phyloP scores from a whole-genome alignment of 2,329 filamentous ascomycete species.

The Xylaria hypoxylon region DNA sequence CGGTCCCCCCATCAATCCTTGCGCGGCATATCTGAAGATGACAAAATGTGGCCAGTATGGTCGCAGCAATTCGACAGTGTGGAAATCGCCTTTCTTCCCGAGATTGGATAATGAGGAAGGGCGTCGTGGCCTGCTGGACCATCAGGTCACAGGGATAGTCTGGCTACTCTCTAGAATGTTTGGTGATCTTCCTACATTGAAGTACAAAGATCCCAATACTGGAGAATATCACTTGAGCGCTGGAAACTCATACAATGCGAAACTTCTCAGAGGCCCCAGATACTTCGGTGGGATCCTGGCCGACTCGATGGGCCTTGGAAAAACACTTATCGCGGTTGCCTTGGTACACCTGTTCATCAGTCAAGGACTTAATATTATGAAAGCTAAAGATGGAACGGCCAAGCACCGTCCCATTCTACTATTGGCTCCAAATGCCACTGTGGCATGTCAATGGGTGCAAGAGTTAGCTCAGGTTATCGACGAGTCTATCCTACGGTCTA shows the following conservation, averaged over 20 bases:
- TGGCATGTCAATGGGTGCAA: conserved; percentile 46
- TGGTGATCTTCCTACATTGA: conserved; percentile 43
- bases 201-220: conserved; percentile 17
- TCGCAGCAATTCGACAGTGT: conserved; percentile 40
- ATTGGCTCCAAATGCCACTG: conserved; percentile 42
- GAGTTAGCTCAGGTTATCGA: conserved; percentile 41
- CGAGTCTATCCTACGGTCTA: conserved; percentile 6
- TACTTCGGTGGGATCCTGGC: conserved; percentile 48
- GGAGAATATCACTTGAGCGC: not conserved
- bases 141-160: conserved; percentile 48
- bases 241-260: conserved; percentile 25
- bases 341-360: conserved; percentile 41
- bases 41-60: conserved; percentile 44
- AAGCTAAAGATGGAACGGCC: conserved; percentile 11
- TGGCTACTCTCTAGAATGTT: conserved; percentile 48
- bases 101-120: conserved; percentile 39
- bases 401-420: conserved; percentile 45
- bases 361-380: conserved; percentile 39
- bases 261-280: conserved; percentile 39
- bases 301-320: conserved; percentile 49
- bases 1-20: conserved; percentile 45
- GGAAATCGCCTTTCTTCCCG: conserved; percentile 45
- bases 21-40: conserved; percentile 44
- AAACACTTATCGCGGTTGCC: conserved; percentile 45
- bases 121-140: conserved; percentile 44